Percentiles rank a stretch among this genome's conserved stretches.
Conservation (phyloP, 2,329 filamentous ascomycete genomes). For the Fusarium abutilonis region DNA sequence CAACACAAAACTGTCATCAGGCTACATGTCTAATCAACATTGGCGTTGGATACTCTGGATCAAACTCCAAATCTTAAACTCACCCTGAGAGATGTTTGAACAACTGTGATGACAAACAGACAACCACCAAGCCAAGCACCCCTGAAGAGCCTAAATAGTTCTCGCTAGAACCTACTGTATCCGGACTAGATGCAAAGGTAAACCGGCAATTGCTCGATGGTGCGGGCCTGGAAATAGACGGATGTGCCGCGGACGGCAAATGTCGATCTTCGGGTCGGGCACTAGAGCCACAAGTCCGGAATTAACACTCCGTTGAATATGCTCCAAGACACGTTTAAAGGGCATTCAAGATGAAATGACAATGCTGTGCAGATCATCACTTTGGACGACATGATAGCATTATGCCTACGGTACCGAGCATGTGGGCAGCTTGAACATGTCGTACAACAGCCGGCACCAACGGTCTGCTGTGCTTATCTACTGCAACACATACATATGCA, state of each 20-base stretch:
- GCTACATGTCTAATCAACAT: too few species aligned
- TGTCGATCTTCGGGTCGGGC: slow-evolving; percentile 42
- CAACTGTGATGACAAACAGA: slow-evolving; percentile 3
- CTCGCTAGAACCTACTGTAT: slow-evolving; percentile 30
- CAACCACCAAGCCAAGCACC: neutral
- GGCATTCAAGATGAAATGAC: too few species aligned
- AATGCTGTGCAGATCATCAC: too few species aligned
- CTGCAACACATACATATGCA: slow-evolving; percentile 8
- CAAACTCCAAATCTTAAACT: too few species aligned
- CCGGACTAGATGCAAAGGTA: slow-evolving; percentile 16
- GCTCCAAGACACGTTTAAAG: neutral
- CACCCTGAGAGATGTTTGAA: neutral
- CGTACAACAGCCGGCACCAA: slow-evolving; percentile 30
- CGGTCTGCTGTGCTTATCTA: slow-evolving; percentile 14
- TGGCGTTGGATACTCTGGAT: too few species aligned
- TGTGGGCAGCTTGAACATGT: slow-evolving; percentile 23
- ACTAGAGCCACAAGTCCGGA: slow-evolving; percentile 37
- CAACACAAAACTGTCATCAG: too few species aligned
- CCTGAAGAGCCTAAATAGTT: slow-evolving; percentile 27
- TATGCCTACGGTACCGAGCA: slow-evolving; percentile 15
- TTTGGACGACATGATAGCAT: neutral
- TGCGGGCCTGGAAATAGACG: slow-evolving; percentile 35
- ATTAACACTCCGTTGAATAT: slow-evolving; percentile 33
- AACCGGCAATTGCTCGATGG: slow-evolving; percentile 40
- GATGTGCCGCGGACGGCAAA: slow-evolving; percentile 45